Percentiles rank a stretch among this genome's conserved stretches.
Conservation (phyloP, 2,329 filamentous ascomycete genomes). For the Chaetomium sp. region DNA sequence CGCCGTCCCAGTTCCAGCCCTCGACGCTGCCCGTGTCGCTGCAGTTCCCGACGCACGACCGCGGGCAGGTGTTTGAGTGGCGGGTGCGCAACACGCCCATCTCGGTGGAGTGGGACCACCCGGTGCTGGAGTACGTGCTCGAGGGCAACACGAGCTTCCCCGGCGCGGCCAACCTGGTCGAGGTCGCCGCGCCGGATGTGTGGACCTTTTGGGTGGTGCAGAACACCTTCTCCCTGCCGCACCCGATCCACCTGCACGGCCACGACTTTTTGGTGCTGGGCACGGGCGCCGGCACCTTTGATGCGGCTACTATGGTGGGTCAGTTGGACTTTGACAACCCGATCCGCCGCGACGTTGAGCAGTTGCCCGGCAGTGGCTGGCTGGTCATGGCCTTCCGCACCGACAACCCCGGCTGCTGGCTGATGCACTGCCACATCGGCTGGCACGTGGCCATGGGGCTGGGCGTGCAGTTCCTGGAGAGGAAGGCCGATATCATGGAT, state of each 20-base stretch:
- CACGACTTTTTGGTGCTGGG: slow-evolving; percentile 40
- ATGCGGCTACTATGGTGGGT: slow-evolving; percentile 19
- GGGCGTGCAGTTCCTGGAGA: slow-evolving; percentile 54
- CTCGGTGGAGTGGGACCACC: slow-evolving; percentile 46
- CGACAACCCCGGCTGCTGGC: slow-evolving; percentile 56
- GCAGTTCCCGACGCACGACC: slow-evolving; percentile 18
- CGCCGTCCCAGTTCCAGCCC: slow-evolving; percentile 35
- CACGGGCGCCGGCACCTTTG: slow-evolving; percentile 29
- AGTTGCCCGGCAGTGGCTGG: slow-evolving; percentile 49
- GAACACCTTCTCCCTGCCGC: slow-evolving; percentile 32
- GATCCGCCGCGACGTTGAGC: slow-evolving; percentile 51
- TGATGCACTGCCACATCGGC: slow-evolving; percentile 52
- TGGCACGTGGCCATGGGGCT: slow-evolving; percentile 54
- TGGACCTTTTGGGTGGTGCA: slow-evolving; percentile 12
- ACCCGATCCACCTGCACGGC: slow-evolving; percentile 42
- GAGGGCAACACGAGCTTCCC: slow-evolving; percentile 37
- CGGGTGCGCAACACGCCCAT: slow-evolving; percentile 41
- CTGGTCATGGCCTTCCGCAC: slow-evolving; percentile 52
- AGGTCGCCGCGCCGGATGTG: slow-evolving; percentile 32
- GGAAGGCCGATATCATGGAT: slow-evolving; percentile 26
- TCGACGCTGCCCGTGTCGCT: slow-evolving; percentile 34
- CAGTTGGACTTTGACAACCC: slow-evolving; percentile 44
- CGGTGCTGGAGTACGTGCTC: slow-evolving; percentile 44
- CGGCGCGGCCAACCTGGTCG: slow-evolving; percentile 35
- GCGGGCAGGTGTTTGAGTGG: slow-evolving; percentile 36